Conservation (phyloP, 768 basidiomycete genomes). For the Dictyophora rubrovolvata region DNA sequence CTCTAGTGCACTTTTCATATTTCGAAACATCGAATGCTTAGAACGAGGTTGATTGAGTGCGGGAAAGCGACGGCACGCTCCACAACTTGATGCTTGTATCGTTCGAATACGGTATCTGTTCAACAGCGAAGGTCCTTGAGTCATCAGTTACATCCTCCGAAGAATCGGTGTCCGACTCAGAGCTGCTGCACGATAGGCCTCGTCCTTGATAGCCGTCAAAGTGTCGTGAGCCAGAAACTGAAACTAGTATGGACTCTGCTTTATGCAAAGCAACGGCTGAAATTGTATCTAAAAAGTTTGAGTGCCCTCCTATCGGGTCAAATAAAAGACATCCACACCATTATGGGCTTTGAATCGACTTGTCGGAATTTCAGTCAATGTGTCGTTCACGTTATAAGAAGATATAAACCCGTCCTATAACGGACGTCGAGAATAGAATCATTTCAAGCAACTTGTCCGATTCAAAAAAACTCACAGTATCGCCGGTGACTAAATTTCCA, state of each 20-base stretch:
- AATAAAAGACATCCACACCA: conserved; percentile 31
- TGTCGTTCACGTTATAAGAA: conserved; percentile 42
- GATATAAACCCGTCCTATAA: conserved; percentile 47
- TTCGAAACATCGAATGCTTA: no score
- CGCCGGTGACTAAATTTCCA: conserved; percentile 56
- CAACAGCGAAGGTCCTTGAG: background rate
- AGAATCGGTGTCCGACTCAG: conserved; percentile 13
- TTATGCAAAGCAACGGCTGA: conserved; percentile 72
- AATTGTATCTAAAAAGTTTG: conserved; percentile 45
- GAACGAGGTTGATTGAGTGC: background rate
- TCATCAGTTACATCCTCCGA: conserved; percentile 17
- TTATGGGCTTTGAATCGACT: conserved; percentile 43
- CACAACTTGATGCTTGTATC: conserved; percentile 9
- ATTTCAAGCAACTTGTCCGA: background rate
- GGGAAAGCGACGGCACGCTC: background rate
- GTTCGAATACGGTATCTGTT: background rate
- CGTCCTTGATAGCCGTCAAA: conserved; percentile 24
- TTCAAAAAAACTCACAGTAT: conserved; percentile 44
- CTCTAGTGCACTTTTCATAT: no score
- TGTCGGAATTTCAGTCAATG: conserved; percentile 16
- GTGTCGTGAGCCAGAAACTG: conserved; percentile 72
- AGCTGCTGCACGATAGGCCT: no score
- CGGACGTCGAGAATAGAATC: background rate
- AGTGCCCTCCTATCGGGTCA: background rate
- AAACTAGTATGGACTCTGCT: conserved; percentile 42